phyloP scores from a whole-genome alignment of 345 rosid species.

The Iberis pinnata region DNA sequence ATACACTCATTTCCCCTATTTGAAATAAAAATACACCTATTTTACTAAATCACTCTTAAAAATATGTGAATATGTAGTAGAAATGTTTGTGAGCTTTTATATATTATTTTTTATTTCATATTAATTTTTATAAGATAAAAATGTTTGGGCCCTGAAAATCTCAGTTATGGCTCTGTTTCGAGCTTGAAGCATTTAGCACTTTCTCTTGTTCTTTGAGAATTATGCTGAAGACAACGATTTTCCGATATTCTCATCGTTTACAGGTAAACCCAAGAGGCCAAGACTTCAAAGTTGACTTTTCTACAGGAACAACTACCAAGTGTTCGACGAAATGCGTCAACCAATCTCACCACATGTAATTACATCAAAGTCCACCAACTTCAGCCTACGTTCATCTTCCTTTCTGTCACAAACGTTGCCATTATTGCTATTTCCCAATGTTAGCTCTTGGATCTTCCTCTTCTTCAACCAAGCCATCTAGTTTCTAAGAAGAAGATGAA shows the following conservation, averaged over 20 bases:
- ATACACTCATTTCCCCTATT: no score
- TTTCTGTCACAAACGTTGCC: slow-evolving; percentile 93
- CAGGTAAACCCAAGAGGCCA: slow-evolving; percentile 38
- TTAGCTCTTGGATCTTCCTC: slow-evolving; percentile 84
- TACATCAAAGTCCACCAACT: slow-evolving; percentile 45
- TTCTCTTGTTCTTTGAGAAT: neutral
- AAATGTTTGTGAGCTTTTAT: no score
- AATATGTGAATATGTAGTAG: no score
- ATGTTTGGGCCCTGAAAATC: no score
- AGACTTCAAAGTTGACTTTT: slow-evolving; percentile 21
- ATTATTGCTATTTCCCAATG: slow-evolving; percentile 81
- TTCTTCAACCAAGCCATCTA: neutral
- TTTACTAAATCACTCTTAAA: no score
- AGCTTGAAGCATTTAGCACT: slow-evolving; percentile 1
- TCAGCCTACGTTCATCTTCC: slow-evolving; percentile 89
- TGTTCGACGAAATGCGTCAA: slow-evolving; percentile 73
- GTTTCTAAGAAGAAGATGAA: slow-evolving; percentile 38
- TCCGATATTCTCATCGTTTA: slow-evolving; percentile 48
- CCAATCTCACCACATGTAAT: slow-evolving; percentile 30
- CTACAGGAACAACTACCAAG: slow-evolving; percentile 33
- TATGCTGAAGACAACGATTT: slow-evolving; percentile 53
- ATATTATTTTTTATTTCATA: no score
- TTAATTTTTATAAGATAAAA: no score
- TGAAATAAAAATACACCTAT: no score
- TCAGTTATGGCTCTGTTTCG: no score